These are phyloP conservation scores for Trametes meyenii DNA, from an alignment of 768 basidiomycete genomes.

Conservation along the genomic window DNA sequence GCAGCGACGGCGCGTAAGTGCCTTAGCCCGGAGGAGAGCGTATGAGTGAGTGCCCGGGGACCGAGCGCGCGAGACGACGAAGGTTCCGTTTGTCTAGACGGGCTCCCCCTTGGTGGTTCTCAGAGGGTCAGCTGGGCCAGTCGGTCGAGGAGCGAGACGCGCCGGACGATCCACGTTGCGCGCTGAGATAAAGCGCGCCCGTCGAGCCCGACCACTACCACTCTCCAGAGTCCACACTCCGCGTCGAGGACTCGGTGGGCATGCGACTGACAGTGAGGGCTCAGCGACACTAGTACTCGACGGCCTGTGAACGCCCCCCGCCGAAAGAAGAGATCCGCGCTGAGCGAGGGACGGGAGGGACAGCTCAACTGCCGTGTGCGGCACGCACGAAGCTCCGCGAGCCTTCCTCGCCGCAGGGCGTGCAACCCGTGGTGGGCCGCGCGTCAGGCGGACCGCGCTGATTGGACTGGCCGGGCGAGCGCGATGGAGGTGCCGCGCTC, in stretches of 20 bases:
- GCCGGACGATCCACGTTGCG: too few species aligned
- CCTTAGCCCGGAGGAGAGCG: too few species aligned
- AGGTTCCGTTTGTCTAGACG: too few species aligned
- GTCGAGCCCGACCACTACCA: too few species aligned
- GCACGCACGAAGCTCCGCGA: background rate
- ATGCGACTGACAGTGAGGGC: background rate
- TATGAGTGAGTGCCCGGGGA: too few species aligned
- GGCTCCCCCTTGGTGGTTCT: too few species aligned
- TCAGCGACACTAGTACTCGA: background rate
- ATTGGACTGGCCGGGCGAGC: background rate
- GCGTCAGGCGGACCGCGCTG: conserved; percentile 1
- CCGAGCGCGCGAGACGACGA: too few species aligned
- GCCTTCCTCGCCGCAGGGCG: background rate
- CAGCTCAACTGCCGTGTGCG: background rate
- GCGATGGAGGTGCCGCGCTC: background rate
- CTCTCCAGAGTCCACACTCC: background rate
- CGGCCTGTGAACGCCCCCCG: background rate
- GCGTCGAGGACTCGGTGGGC: background rate
- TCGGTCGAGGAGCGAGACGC: too few species aligned
- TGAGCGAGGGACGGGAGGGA: background rate
- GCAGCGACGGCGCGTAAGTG: too few species aligned
- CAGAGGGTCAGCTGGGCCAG: background rate
- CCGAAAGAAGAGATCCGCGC: background rate
- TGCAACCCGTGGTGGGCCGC: background rate
- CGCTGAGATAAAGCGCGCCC: too few species aligned